Base-by-base conservation (phyloP, 202 grass and related monocot genomes). In the Tripidium arundinaceum region DNA sequence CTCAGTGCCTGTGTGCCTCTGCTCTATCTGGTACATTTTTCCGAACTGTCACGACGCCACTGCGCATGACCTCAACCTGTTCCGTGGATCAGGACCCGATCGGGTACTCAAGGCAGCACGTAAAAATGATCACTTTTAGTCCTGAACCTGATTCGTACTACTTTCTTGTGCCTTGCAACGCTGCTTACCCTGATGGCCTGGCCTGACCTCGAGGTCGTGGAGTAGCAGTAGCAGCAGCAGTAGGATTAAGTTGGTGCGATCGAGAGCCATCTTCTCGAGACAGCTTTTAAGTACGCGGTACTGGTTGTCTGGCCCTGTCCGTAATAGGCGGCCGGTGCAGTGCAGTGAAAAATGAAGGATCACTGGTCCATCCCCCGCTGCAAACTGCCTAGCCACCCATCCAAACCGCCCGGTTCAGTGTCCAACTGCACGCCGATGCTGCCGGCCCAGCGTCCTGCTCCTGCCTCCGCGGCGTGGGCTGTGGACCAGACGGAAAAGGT, bases 401-500 rank as follows among this genome's bases (percentile, higher is more conserved):
- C 21, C 21, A 58, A 29, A 75, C 43, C 11, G 16, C 19, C 24
- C 60, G 40, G 34, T 59, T 39, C 31, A 25, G 13, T 15, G 43
- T 16, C 16, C 18, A 57, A 57, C 49, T 42, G 66, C 57, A 65
- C 26, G 81, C 12, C 46, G 43, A 27, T n/a, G 69, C 42, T 42
- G 9, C 65, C n/a, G 4, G 67, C 15, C 34, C 47, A 65, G 15
- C 28, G 72, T 43, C 38, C 46, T 37, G n/a, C 21, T 40, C 38
- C 9, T 10, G 38, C 38, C 38, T 40, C 38, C n/a, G 8, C 50
- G n/a, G 21, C 58, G 54, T 69, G 66, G 19, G 5, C 34, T 33
- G 45, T 85, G 83, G 87, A 82, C 87, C 82, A 68, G 59, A 65
- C 74, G 55, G 55, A n/a, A 37, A 79, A 79, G 39, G 78, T 65